phyloP scores from a whole-genome alignment of 305 asterid species.

The Fraxinus paxiana region DNA sequence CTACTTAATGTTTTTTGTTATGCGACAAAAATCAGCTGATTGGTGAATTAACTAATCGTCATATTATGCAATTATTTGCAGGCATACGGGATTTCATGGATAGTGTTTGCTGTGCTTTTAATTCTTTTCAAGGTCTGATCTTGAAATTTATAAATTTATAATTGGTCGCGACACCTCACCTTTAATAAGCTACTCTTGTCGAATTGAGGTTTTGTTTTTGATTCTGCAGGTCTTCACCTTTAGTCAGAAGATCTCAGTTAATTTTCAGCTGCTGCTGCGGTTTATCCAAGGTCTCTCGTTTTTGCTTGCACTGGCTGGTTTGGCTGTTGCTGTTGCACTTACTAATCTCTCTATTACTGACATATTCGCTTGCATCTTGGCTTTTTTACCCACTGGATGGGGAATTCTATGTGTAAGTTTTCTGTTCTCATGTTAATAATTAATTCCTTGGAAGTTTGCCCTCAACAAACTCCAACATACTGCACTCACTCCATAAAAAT shows the following conservation, averaged over 20 bases:
- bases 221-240: conserved; percentile 80
- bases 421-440: not conserved
- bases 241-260: conserved; percentile 95
- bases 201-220: conserved; percentile 19
- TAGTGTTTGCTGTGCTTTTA: conserved; percentile 73
- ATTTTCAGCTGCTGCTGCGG: conserved; percentile 88
- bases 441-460: not conserved
- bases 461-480: not conserved
- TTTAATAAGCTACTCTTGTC: conserved; percentile 8
- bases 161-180: not conserved
- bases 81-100: conserved; percentile 91
- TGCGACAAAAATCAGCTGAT: not conserved
- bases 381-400: conserved; percentile 98
- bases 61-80: conserved; percentile 28
- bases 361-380: conserved; percentile 80
- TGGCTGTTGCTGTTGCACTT: conserved; percentile 60
- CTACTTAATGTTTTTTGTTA: not conserved
- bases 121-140: conserved; percentile 82
- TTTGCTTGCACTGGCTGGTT: conserved; percentile 75
- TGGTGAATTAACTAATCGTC: conserved; percentile 4
- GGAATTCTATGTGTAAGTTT: conserved; percentile 80
- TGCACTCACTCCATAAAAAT: not conserved
- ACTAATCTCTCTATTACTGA: conserved; percentile 62
- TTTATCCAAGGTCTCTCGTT: conserved; percentile 83
- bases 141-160: conserved; percentile 14